Conservation (phyloP, 1,284 basidiomycete species). For the Puccinia brachypodii region DNA sequence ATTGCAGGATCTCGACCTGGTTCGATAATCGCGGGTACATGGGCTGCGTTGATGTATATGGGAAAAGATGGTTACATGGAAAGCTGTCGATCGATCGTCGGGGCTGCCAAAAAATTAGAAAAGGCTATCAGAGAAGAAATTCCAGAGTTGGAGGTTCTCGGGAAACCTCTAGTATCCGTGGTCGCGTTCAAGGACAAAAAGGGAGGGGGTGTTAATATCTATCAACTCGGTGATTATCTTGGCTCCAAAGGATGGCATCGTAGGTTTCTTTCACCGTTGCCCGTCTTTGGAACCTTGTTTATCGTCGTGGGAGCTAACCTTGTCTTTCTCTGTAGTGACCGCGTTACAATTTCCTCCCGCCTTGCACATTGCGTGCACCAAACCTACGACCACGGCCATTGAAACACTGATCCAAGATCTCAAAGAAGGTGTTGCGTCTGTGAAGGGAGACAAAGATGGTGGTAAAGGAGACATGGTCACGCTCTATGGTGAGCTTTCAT, state of each 20-base stretch:
- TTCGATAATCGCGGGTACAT: constrained; percentile 87
- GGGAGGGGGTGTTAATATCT: constrained; percentile 64
- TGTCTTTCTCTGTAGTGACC: constrained; percentile 63
- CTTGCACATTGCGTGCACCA: constrained; percentile 90
- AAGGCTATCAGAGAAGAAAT: constrained; percentile 68
- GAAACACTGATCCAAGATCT: constrained; percentile 78
- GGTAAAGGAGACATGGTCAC: constrained; percentile 76
- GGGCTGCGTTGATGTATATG: constrained; percentile 93
- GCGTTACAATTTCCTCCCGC: constrained; percentile 75
- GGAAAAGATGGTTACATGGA: constrained; percentile 88
- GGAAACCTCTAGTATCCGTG: constrained; percentile 83
- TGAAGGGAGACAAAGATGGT: constrained; percentile 60
- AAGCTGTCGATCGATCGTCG: constrained; percentile 81
- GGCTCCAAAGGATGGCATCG: constrained; percentile 61
- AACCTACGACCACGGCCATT: constrained; percentile 72
- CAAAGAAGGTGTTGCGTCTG: constrained; percentile 70
- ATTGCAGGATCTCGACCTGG: constrained; percentile 68
- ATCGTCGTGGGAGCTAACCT: not conserved
- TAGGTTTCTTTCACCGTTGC: constrained; percentile 40
- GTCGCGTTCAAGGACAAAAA: constrained; percentile 69
- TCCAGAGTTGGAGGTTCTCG: constrained; percentile 76
- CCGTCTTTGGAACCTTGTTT: not conserved
- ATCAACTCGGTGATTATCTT: constrained; percentile 90
- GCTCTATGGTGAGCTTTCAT: constrained; percentile 70
- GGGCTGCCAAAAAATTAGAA: constrained; percentile 69